These are phyloP conservation scores for Heracleum sosnowskyi DNA, from an alignment of 129 eudicot genomes.

Conservation along the genomic window DNA sequence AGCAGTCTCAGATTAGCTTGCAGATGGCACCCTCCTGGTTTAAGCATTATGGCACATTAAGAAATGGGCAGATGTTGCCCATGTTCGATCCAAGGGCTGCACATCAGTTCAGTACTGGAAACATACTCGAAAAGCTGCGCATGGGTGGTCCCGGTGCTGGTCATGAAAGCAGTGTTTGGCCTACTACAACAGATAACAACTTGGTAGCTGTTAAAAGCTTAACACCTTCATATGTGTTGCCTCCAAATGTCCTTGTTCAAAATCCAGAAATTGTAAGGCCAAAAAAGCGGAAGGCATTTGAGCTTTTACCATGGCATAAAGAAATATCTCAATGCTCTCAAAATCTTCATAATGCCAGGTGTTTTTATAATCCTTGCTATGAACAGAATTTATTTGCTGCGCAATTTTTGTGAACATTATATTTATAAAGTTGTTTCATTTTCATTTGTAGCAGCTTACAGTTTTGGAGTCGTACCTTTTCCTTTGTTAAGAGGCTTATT, in stretches of 20 bases:
- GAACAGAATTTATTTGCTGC: neutral
- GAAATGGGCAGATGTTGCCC: slow-evolving; percentile 25
- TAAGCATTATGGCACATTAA: slow-evolving; percentile 25
- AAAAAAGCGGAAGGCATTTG: slow-evolving; percentile 51
- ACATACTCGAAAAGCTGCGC: slow-evolving; percentile 19
- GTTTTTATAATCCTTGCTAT: neutral
- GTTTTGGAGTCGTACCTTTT: neutral
- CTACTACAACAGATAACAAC: slow-evolving; percentile 17
- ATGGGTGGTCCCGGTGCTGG: slow-evolving; percentile 30
- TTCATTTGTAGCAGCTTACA: slow-evolving; percentile 2
- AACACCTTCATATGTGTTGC: slow-evolving; percentile 17
- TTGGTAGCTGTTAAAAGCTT: slow-evolving; percentile 13
- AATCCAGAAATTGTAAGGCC: slow-evolving; percentile 24
- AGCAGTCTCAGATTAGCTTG: slow-evolving; percentile 21
- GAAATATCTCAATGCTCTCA: slow-evolving; percentile 33
- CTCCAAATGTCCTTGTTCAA: slow-evolving; percentile 23
- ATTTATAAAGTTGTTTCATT: neutral
- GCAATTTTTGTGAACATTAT: neutral
- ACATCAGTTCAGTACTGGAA: slow-evolving; percentile 19
- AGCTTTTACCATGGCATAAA: slow-evolving; percentile 46
- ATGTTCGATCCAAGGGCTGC: slow-evolving; percentile 22
- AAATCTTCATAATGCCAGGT: slow-evolving; percentile 42
- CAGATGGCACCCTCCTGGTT: slow-evolving; percentile 37
- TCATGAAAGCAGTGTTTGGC: slow-evolving; percentile 30
- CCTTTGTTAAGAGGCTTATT: neutral